Conservation (phyloP, 2,329 filamentous ascomycete species). For the Drechslerella stenobrocha region DNA sequence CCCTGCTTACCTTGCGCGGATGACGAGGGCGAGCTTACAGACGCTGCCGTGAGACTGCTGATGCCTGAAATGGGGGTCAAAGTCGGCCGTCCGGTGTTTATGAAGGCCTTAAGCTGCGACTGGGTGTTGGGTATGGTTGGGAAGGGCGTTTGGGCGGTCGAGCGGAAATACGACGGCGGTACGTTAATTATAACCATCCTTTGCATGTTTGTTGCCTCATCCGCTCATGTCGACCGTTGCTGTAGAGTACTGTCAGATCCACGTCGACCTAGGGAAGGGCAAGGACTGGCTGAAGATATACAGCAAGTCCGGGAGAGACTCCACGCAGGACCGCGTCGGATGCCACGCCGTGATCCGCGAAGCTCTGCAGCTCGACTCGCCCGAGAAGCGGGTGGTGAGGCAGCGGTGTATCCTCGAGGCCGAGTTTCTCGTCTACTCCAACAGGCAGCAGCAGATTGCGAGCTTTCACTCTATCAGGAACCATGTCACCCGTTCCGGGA, state of each 20-base stretch:
- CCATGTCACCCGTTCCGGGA: slow-evolving; percentile 73
- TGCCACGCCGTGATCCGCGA: slow-evolving; percentile 62
- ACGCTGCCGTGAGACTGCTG: slow-evolving; percentile 35
- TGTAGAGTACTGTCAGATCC: slow-evolving; percentile 81
- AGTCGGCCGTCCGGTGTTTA: slow-evolving; percentile 51
- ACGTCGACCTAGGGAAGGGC: slow-evolving; percentile 68
- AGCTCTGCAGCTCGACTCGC: slow-evolving; percentile 66
- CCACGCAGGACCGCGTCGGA: slow-evolving; percentile 69
- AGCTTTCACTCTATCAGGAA: slow-evolving; percentile 82
- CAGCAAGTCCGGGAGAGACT: slow-evolving; percentile 89
- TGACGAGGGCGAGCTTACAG: slow-evolving; percentile 18
- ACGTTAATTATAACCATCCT: not conserved
- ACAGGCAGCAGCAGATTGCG: slow-evolving; percentile 66
- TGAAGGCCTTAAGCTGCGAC: slow-evolving; percentile 49
- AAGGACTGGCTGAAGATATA: slow-evolving; percentile 71
- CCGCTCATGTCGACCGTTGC: too few relatives aligned
- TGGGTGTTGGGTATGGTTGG: slow-evolving; percentile 20
- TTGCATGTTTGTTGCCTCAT: too few relatives aligned
- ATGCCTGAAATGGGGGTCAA: slow-evolving; percentile 51
- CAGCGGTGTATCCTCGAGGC: slow-evolving; percentile 77
- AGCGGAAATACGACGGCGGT: slow-evolving; percentile 53
- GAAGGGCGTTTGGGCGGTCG: slow-evolving; percentile 48
- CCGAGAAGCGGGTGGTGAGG: slow-evolving; percentile 63
- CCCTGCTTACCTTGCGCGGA: slow-evolving; percentile 32
- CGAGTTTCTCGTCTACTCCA: slow-evolving; percentile 77